Conservation (phyloP, 192 early-diverging fungal genomes). For the Neocallimastix lanati region DNA sequence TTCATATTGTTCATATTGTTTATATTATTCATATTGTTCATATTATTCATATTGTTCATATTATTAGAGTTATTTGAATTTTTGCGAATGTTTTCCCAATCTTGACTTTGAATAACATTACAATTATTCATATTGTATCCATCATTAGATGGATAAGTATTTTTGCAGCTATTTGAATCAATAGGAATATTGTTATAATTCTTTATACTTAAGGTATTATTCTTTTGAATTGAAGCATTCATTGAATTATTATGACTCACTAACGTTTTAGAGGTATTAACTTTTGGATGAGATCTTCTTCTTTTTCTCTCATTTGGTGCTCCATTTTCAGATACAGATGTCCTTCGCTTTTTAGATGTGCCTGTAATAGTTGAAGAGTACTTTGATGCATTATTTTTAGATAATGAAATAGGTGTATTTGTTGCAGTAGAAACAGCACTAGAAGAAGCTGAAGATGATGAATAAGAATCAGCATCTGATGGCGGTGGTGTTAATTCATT, state of each 20-base stretch:
- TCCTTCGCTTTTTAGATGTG: background rate
- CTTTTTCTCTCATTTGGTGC: background rate
- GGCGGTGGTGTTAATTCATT: background rate
- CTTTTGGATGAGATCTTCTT: background rate
- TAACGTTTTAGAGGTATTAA: background rate
- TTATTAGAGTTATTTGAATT: too few relatives aligned
- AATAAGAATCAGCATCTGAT: background rate
- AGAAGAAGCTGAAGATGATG: background rate
- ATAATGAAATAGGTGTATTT: background rate
- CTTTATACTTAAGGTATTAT: background rate
- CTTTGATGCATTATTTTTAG: background rate
- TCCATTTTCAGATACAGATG: background rate
- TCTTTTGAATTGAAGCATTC: background rate
- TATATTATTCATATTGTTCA: too few relatives aligned
- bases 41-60: too few relatives aligned
- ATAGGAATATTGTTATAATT: background rate
- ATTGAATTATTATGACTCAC: background rate
- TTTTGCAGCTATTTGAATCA: background rate
- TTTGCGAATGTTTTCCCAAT: background rate
- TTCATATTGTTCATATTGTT: too few relatives aligned
- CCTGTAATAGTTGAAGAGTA: background rate
- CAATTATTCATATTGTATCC: background rate
- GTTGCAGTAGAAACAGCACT: background rate
- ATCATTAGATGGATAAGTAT: too few relatives aligned
- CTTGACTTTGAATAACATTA: background rate